phyloP scores from a whole-genome alignment of 1,284 basidiomycete species.

The Irpex lacteus region DNA sequence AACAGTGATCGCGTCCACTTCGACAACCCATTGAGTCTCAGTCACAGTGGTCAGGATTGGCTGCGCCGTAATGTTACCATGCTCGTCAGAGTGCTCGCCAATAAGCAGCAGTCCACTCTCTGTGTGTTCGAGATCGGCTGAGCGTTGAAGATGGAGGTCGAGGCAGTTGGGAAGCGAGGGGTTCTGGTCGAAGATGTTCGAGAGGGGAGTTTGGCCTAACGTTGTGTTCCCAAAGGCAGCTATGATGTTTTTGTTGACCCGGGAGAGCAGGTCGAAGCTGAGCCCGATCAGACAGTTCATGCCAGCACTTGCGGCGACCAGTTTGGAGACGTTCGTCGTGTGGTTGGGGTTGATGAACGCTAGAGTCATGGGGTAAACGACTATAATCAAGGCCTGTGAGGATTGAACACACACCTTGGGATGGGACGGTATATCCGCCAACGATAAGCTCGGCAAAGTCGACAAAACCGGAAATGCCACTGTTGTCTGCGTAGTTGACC shows the following conservation, averaged over 20 bases:
- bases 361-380: slow-evolving; percentile 1
- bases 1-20: slow-evolving; percentile 25
- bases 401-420: slow-evolving; percentile 22
- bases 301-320: slow-evolving; percentile 11
- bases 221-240: slow-evolving; percentile 10
- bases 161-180: slow-evolving; percentile 21
- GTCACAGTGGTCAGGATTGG: slow-evolving; percentile 37
- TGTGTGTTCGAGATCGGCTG: slow-evolving; percentile 20
- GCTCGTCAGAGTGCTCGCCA: slow-evolving; percentile 20
- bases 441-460: slow-evolving; percentile 24
- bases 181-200: slow-evolving; percentile 23
- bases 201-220: slow-evolving; percentile 17
- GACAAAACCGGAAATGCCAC: slow-evolving; percentile 11
- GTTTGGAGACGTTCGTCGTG: background rate
- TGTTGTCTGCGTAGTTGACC: slow-evolving; percentile 19
- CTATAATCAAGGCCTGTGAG: background rate
- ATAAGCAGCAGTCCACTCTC: slow-evolving; percentile 25
- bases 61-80: slow-evolving; percentile 18
- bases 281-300: slow-evolving; percentile 20
- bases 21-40: slow-evolving; percentile 28
- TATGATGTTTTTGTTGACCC: slow-evolving; percentile 12
- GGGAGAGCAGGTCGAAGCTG: slow-evolving; percentile 20
- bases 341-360: slow-evolving; percentile 25
- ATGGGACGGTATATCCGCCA: slow-evolving; percentile 23
- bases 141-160: slow-evolving; percentile 25